Evolutionary conservation across 2,329 filamentous ascomycete genomes (phyloP), one percentile per base, ranked within the genome.

Genomic region (Alternaria viburni): DNA sequence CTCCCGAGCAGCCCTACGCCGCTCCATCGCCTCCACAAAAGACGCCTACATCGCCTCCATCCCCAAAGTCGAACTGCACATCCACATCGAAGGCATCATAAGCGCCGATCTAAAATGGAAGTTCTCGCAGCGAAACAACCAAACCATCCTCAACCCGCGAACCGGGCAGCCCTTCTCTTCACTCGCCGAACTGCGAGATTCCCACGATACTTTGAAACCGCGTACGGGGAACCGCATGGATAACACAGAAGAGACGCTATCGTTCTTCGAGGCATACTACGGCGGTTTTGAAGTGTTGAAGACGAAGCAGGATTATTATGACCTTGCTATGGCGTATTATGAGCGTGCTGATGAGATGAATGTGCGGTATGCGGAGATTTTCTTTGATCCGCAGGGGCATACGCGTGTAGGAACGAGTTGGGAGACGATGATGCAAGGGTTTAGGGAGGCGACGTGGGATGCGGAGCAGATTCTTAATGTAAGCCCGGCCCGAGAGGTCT

Each of bases 31-130:
- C 51, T 26, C 61, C 25, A 64, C 60, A 17, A 50, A 43, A n/a
- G 57, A 66, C 25, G 21, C 54, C 13, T 55, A 45, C 36, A 55
- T 55, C 4, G 7, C 5, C 5, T 12, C 52, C 0, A 55, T 55
- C 6, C 82, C 83, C 6, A 84, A 84, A 57, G 79, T 83, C 23
- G 83, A 84, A 65, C 80, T 84, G 7, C 83, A 84, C 65, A 61
- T 84, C 21, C 82, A 84, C 69, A 82, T 84, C 54, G 83, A 84
- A 74, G 83, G 83, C 7, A 83, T 80, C 2, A 69, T 84, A n/a
- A 79, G 75, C 2, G 80, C 82, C 0, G 69, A 76, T 17, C 71
- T 84, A 2, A 76, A 79, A 55, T 84, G 81, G 81, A 77, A 77
- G 26, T 74, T 84, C 10, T 75, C 82, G 3, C 74, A 78, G 26